These are phyloP conservation scores for Nemania sp. DNA, from an alignment of 2,329 filamentous ascomycete species.

Conservation along the genomic window DNA sequence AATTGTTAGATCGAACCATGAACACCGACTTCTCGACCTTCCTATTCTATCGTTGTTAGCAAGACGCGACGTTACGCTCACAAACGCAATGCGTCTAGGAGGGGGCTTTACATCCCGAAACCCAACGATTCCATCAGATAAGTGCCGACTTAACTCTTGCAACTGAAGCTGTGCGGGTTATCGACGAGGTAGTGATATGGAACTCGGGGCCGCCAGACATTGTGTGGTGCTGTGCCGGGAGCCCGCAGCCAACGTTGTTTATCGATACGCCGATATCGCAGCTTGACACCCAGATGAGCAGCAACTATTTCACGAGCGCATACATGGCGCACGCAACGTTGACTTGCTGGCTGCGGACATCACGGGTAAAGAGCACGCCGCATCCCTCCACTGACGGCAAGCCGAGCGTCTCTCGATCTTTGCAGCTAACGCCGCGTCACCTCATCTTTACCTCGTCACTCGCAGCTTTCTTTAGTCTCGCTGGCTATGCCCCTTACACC, in stretches of 20 bases:
- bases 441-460: slow-evolving; percentile 76
- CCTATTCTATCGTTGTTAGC: slow-evolving; percentile 11
- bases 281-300: slow-evolving; percentile 54
- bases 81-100: slow-evolving; percentile 51
- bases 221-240: slow-evolving; percentile 75
- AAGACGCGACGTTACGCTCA: background rate
- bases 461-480: slow-evolving; percentile 69
- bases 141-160: slow-evolving; percentile 72
- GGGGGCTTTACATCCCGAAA: slow-evolving; percentile 61
- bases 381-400: background rate
- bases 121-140: slow-evolving; percentile 73
- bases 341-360: slow-evolving; percentile 47
- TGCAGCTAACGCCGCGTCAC: slow-evolving; percentile 58
- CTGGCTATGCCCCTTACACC: slow-evolving; percentile 74
- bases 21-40: background rate
- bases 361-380: background rate
- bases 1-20: background rate
- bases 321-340: slow-evolving; percentile 55
- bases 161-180: slow-evolving; percentile 67
- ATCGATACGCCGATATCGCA: slow-evolving; percentile 52
- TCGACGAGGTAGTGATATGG: slow-evolving; percentile 71
- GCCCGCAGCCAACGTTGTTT: slow-evolving; percentile 64
- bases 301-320: slow-evolving; percentile 56
- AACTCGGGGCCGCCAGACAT: slow-evolving; percentile 71
- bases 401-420: background rate